A percentile compares a stretch with the other conserved stretches of the same genome.
Conservation (phyloP, 495 filamentous ascomycete genomes). For the Xylaria sp. region DNA sequence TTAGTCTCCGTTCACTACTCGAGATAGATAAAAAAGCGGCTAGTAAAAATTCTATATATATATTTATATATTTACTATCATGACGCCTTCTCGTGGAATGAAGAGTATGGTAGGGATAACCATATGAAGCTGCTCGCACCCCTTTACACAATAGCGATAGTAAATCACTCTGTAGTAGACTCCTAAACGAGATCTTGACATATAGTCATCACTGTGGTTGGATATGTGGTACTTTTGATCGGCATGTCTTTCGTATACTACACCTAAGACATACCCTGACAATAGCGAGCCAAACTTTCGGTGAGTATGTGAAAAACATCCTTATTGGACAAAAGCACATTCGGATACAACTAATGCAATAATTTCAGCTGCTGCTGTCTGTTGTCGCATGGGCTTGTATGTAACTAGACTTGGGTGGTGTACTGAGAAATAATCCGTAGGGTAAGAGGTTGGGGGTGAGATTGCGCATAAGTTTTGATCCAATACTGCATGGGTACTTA, state of each 20-base stretch:
- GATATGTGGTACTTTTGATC: not conserved
- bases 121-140: not conserved
- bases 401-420: not conserved
- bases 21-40: not conserved
- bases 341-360: not conserved
- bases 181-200: not conserved
- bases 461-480: not conserved
- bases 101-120: not conserved
- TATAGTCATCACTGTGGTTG: not conserved
- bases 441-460: not conserved
- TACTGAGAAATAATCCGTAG: not conserved
- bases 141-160: not conserved
- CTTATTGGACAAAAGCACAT: not conserved
- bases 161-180: not conserved
- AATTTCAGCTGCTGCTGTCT: not conserved
- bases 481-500: not conserved
- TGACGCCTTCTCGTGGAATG: not conserved
- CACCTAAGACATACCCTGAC: slow-evolving; percentile 1
- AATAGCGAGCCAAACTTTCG: slow-evolving; percentile 7
- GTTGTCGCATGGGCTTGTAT: not conserved
- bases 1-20: not conserved
- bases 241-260: not conserved
- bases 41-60: not conserved
- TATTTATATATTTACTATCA: not conserved
- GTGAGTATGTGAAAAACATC: not conserved